Conservation (phyloP, 2,329 filamentous ascomycete species). For the Penicillium sp. region DNA sequence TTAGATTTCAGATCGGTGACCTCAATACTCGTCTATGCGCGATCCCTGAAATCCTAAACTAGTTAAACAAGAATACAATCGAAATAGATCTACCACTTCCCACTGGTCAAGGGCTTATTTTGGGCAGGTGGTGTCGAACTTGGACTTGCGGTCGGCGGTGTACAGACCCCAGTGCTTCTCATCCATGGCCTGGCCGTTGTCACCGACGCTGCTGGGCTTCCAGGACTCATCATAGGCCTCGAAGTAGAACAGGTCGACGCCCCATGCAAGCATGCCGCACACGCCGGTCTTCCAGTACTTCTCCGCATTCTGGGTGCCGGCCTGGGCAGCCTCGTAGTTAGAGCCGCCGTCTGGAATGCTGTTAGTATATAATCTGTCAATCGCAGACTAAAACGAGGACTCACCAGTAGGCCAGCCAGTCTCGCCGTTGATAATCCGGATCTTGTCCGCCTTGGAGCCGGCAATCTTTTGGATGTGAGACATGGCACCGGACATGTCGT, state of each 20-base stretch:
- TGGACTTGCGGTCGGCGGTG: conserved; percentile 53
- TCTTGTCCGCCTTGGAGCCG: conserved; percentile 48
- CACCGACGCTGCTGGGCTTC: conserved; percentile 61
- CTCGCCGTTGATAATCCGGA: conserved; percentile 66
- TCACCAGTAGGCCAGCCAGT: conserved; percentile 60
- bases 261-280: conserved; percentile 61
- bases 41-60: conserved; percentile 3
- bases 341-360: conserved; percentile 46
- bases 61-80: conserved; percentile 14
- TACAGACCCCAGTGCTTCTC: conserved; percentile 68
- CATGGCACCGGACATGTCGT: conserved; percentile 62
- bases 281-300: conserved; percentile 59
- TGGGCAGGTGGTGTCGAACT: conserved; percentile 51
- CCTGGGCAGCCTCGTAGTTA: conserved; percentile 57
- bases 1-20: background rate
- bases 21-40: conserved; percentile 3
- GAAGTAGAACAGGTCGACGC: conserved; percentile 66
- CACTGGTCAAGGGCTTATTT: conserved; percentile 9
- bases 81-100: conserved; percentile 6
- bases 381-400: background rate
- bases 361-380: background rate
- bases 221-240: conserved; percentile 69
- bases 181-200: conserved; percentile 57
- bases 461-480: conserved; percentile 57
- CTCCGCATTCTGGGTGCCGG: conserved; percentile 55